Evolutionary conservation across 1,284 basidiomycete species (phyloP), one percentile per base, ranked within the genome.

Genomic region (Apiotrichum sp.): DNA sequence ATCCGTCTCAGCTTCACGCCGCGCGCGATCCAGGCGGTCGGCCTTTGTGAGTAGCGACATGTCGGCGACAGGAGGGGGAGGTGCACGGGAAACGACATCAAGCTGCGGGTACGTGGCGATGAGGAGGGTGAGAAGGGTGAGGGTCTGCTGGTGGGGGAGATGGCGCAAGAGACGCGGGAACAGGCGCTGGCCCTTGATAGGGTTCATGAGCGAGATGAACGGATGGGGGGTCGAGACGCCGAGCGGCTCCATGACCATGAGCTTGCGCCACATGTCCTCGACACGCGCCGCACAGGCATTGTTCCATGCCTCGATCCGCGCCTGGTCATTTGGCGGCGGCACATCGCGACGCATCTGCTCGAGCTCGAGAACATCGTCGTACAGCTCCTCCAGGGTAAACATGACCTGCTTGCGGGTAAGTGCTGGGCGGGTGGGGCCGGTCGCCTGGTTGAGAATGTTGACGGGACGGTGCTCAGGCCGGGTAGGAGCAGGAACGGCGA

Each of bases 181-280:
- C 22, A 99, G 81, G 59, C 86, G 86, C 79, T 98, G 98, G 58
- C 96, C 96, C 77, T 99, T 99, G 63, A 85, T 82, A 2, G 89
- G 86, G 38, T 83, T 84, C 47, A 99, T 81, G 43, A 99, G 81
- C 2, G 93, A 92, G 65, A 98, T 87, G 78, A 99, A 98, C 0
- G 96, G 96, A 78, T 98, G 96, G 4, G 95, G 95, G 60, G 88
- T 82, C 69, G 90, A 93, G 39, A 90, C 87, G 71, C 93, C 92
- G 10, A 98, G 82, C 32, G 93, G 92, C 45, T 91, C 87, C 80
- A 90, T 85, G 29, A 98, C 88, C 67, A 87, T 83, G 47, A 97
- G 77, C 47, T 84, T 84, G 57, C 83, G 81, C 89, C 91, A 98
- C 57, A 98, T 80, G 56, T 82, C 78, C 53, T 87, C 83, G 3